Evolutionary conservation across 2,329 filamentous ascomycete species (phyloP).

Genomic region (Diaporthe velutina): DNA sequence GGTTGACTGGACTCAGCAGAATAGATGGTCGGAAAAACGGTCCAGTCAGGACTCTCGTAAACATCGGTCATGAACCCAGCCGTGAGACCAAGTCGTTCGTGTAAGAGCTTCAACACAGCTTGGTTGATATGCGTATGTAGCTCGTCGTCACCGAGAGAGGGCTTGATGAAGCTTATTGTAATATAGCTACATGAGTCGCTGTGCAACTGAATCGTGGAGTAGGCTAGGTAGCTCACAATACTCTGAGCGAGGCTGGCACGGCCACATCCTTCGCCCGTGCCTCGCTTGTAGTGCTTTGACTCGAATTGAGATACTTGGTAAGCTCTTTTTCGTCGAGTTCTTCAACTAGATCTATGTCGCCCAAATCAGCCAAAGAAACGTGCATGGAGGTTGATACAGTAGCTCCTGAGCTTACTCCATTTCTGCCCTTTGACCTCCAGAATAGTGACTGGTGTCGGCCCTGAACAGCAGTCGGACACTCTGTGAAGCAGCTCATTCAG

Average conservation of each 20-base stretch:
- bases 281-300: background rate
- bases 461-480: background rate
- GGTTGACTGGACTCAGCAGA: background rate
- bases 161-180: background rate
- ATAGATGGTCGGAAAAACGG: background rate
- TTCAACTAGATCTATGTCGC: background rate
- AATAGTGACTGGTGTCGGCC: background rate
- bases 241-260: background rate
- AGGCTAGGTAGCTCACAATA: background rate
- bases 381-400: accelerated
- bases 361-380: background rate
- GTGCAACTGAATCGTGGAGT: background rate
- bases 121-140: background rate
- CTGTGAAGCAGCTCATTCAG: background rate
- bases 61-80: background rate
- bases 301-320: background rate
- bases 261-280: background rate
- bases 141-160: background rate
- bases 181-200: background rate
- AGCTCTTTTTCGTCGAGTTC: background rate
- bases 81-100: background rate
- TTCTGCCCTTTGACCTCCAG: background rate
- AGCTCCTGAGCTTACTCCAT: background rate
- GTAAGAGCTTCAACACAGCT: background rate
- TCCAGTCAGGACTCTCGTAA: background rate